Percentiles rank a stretch among this genome's conserved stretches.
phyloP scores from a whole-genome alignment of 2,329 filamentous ascomycete species.

The Fusarium caatingaense region DNA sequence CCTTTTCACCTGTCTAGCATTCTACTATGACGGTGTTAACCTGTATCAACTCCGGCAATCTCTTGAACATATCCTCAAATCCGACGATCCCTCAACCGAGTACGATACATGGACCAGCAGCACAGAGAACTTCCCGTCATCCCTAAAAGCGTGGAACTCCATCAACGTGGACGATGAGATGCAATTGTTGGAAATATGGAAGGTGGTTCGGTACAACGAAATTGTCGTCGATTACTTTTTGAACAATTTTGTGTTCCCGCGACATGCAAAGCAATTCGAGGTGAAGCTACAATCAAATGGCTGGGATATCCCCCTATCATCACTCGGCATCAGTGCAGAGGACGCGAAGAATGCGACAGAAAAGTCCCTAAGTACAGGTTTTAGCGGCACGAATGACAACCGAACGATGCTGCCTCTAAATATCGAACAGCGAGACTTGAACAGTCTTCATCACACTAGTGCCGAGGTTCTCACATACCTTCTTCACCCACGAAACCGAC shows the following conservation, averaged over 20 bases:
- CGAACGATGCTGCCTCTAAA: slow-evolving; percentile 69
- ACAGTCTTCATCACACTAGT: slow-evolving; percentile 68
- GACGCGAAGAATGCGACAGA: background rate
- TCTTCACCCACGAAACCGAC: slow-evolving; percentile 62
- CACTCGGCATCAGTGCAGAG: slow-evolving; percentile 4
- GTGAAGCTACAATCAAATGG: slow-evolving; percentile 73
- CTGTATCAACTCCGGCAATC: slow-evolving; percentile 61
- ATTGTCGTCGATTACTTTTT: slow-evolving; percentile 70
- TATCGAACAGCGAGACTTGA: slow-evolving; percentile 71
- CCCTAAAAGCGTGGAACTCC: slow-evolving; percentile 64
- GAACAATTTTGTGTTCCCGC: slow-evolving; percentile 73
- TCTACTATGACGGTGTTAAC: slow-evolving; percentile 72
- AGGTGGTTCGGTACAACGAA: slow-evolving; percentile 60
- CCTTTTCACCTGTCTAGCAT: slow-evolving; percentile 72
- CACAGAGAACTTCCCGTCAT: slow-evolving; percentile 58
- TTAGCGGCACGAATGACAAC: slow-evolving; percentile 79
- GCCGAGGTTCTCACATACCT: slow-evolving; percentile 72
- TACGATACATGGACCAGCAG: slow-evolving; percentile 65
- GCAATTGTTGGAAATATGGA: slow-evolving; percentile 66
- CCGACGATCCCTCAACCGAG: slow-evolving; percentile 67
- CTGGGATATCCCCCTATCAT: slow-evolving; percentile 72
- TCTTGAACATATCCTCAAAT: slow-evolving; percentile 62
- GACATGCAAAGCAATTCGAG: slow-evolving; percentile 73
- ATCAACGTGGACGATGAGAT: slow-evolving; percentile 71
- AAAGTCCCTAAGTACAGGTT: slow-evolving; percentile 68